Conservation (phyloP, 257 asterid species). For the Fraxinus quadrangulata region DNA sequence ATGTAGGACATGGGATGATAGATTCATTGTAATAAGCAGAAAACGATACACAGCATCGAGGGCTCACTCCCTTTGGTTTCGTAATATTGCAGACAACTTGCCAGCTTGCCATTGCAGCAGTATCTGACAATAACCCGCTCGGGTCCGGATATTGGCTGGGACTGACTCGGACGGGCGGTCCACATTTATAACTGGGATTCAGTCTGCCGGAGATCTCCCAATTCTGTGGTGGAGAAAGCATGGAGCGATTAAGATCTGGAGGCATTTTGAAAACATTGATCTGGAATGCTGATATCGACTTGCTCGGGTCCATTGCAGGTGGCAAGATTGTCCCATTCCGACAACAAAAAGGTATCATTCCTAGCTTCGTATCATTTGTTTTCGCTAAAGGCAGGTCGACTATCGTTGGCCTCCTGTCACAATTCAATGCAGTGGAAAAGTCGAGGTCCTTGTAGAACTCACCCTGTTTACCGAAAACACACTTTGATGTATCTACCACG, state of each 20-base stretch:
- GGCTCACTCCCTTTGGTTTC: constrained; percentile 56
- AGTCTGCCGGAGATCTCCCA: constrained; percentile 71
- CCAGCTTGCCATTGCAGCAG: constrained; percentile 82
- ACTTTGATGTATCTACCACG: constrained; percentile 59
- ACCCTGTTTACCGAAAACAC: constrained; percentile 73
- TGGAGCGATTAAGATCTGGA: constrained; percentile 75
- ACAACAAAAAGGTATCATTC: constrained; percentile 84
- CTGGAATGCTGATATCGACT: constrained; percentile 75
- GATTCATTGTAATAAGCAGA: constrained; percentile 92
- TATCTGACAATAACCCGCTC: constrained; percentile 39
- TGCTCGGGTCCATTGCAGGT: constrained; percentile 85
- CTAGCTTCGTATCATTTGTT: constrained; percentile 66
- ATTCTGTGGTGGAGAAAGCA: constrained; percentile 72
- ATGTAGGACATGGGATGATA: constrained; percentile 77
- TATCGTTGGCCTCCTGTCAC: constrained; percentile 75
- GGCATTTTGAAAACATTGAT: constrained; percentile 92
- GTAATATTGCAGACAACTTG: constrained; percentile 93
- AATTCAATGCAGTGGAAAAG: constrained; percentile 70
- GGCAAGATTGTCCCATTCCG: constrained; percentile 89
- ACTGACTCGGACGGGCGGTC: constrained; percentile 79
- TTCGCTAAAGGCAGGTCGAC: constrained; percentile 72
- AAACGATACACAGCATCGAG: constrained; percentile 87
- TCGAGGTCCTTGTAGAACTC: constrained; percentile 57
- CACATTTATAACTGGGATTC: constrained; percentile 85
- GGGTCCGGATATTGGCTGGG: constrained; percentile 79